Conservation (phyloP, 306 rosid species). For the peach (Prunus persica) region DNA sequence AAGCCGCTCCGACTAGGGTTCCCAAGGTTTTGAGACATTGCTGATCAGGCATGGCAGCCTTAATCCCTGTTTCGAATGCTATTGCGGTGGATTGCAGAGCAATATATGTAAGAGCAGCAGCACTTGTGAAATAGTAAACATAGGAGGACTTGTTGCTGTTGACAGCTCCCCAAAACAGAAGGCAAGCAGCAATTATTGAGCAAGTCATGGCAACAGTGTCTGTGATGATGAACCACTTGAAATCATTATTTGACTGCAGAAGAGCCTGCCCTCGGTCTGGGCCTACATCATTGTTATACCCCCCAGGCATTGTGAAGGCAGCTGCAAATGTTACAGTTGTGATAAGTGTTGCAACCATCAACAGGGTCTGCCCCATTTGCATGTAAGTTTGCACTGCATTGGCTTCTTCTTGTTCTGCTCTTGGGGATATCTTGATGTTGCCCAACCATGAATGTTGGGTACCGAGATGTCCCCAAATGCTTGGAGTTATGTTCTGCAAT, state of each 20-base stretch:
- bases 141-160: not conserved
- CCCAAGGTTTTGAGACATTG: not conserved
- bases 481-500: not conserved
- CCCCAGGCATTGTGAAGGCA: slow-evolving; percentile 2
- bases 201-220: not conserved
- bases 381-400: not conserved
- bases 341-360: slow-evolving; percentile 3
- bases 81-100: not conserved
- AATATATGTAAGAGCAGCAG: not conserved
- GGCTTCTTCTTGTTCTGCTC: not conserved
- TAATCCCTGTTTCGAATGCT: not conserved
- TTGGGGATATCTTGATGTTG: not conserved
- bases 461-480: no score
- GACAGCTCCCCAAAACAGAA: not conserved
- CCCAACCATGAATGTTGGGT: not conserved
- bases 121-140: not conserved
- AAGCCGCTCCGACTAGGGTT: not conserved
- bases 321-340: slow-evolving; percentile 6
- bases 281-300: not conserved
- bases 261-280: not conserved
- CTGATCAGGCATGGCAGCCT: not conserved
- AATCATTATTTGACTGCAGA: not conserved
- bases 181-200: slow-evolving; percentile 6
- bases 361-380: slow-evolving; percentile 4
- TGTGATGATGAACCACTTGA: not conserved